phyloP scores from a whole-genome alignment of 331 rosid genomes.

The Prunus yedoensis region DNA sequence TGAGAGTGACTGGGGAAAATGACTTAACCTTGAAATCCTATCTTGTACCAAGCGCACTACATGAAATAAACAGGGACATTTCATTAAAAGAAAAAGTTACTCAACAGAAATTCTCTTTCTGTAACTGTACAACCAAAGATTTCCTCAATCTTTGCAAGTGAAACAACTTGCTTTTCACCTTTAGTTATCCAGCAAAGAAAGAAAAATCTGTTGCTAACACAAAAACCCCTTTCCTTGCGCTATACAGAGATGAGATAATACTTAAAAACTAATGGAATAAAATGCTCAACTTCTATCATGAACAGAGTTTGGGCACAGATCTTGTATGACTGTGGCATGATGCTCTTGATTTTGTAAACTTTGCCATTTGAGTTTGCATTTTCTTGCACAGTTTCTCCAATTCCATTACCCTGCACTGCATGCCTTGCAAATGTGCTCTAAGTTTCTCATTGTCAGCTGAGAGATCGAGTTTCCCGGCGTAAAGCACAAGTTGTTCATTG shows the following conservation, averaged over 20 bases:
- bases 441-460: constrained; percentile 50
- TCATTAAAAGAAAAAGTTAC: neutral
- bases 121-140: constrained; percentile 14
- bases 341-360: constrained; percentile 60
- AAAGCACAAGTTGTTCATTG: constrained; percentile 49
- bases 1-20: constrained; percentile 28
- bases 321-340: constrained; percentile 49
- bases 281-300: constrained; percentile 38
- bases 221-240: neutral
- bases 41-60: constrained; percentile 10
- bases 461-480: constrained; percentile 49
- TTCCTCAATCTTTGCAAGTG: constrained; percentile 7
- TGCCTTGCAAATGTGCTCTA: constrained; percentile 69
- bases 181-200: constrained; percentile 21
- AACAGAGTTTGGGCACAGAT: constrained; percentile 84
- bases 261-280: neutral
- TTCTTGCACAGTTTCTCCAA: constrained; percentile 70
- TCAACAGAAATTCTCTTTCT: constrained; percentile 11
- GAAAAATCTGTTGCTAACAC: constrained; percentile 2
- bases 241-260: constrained; percentile 19
- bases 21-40: constrained; percentile 16
- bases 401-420: constrained; percentile 84
- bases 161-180: constrained; percentile 16
- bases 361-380: constrained; percentile 75
- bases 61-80: constrained; percentile 2